Conservation (phyloP, 768 basidiomycete genomes). For the Leccinellum rugosiceps region DNA sequence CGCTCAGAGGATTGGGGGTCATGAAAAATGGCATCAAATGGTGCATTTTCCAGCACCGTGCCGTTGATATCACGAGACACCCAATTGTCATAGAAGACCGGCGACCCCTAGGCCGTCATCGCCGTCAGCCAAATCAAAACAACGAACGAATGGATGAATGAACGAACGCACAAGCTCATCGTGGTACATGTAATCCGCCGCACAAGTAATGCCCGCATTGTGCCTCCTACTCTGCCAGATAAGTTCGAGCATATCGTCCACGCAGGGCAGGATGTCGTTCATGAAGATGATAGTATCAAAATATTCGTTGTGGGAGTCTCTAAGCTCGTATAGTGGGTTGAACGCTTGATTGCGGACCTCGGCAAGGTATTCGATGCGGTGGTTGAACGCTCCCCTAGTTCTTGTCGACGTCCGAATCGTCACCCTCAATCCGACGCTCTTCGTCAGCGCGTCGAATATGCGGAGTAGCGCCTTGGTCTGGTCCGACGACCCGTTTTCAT, state of each 20-base stretch:
- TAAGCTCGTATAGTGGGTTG: slow-evolving; percentile 89
- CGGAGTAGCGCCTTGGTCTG: slow-evolving; percentile 96
- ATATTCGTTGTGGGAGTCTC: slow-evolving; percentile 88
- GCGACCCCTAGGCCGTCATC: slow-evolving; percentile 49
- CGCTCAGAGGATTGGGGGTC: slow-evolving; percentile 69
- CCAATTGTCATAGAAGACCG: slow-evolving; percentile 99
- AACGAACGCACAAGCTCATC: slow-evolving; percentile 70
- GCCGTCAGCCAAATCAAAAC: background rate
- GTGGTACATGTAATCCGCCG: slow-evolving; percentile 99
- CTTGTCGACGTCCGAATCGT: slow-evolving; percentile 92
- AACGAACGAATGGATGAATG: background rate
- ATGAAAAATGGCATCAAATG: slow-evolving; percentile 93
- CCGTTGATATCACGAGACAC: slow-evolving; percentile 98
- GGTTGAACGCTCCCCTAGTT: slow-evolving; percentile 94
- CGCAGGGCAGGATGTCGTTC: slow-evolving; percentile 98
- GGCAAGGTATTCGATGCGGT: slow-evolving; percentile 99
- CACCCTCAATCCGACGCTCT: slow-evolving; percentile 87
- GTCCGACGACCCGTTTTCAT: slow-evolving; percentile 99
- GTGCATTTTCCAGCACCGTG: slow-evolving; percentile 96
- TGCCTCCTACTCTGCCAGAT: slow-evolving; percentile 92
- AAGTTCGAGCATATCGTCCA: slow-evolving; percentile 96
- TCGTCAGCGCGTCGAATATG: slow-evolving; percentile 91
- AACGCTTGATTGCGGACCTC: slow-evolving; percentile 99
- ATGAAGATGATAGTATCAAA: slow-evolving; percentile 98
- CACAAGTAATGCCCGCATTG: slow-evolving; percentile 98